These are phyloP conservation scores for Mortierella sp. DNA, from an alignment of 371 early-diverging fungal genomes.

Conservation along the genomic window DNA sequence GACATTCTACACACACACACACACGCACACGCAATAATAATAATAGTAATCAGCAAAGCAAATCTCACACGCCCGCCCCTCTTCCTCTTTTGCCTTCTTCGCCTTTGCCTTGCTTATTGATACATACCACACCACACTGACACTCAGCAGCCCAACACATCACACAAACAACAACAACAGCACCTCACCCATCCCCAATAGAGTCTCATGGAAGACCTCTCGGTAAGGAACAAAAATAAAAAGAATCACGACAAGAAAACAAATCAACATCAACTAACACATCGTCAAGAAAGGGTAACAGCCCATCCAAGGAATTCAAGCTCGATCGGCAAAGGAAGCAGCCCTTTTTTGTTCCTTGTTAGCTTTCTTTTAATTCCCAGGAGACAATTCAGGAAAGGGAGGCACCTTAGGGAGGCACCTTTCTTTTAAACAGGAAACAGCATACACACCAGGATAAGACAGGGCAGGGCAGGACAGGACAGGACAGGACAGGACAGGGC, in stretches of 20 bases:
- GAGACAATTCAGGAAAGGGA: no score
- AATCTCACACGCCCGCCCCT: neutral
- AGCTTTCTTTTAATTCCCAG: neutral
- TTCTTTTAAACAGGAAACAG: no score
- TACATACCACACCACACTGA: neutral
- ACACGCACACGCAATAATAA: neutral
- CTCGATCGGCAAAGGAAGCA: neutral
- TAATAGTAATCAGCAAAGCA: neutral
- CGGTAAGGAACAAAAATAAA: conserved; percentile 19
- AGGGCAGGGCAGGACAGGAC: neutral
- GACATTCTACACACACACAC: no score
- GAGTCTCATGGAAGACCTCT: conserved; percentile 37
- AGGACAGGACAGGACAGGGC: neutral
- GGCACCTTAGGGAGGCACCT: no score
- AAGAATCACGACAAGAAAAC: neutral
- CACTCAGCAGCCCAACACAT: neutral
- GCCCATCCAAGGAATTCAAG: neutral
- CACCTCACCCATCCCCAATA: neutral
- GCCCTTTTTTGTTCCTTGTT: no score
- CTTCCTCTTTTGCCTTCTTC: neutral
- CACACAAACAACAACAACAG: conserved; percentile 7
- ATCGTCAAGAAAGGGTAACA: neutral
- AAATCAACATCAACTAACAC: neutral
- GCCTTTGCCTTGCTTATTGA: neutral
- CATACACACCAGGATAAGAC: neutral